These are phyloP conservation scores for Solanum hybrid DNA, from an alignment of 305 asterid genomes.

Conservation along the genomic window DNA sequence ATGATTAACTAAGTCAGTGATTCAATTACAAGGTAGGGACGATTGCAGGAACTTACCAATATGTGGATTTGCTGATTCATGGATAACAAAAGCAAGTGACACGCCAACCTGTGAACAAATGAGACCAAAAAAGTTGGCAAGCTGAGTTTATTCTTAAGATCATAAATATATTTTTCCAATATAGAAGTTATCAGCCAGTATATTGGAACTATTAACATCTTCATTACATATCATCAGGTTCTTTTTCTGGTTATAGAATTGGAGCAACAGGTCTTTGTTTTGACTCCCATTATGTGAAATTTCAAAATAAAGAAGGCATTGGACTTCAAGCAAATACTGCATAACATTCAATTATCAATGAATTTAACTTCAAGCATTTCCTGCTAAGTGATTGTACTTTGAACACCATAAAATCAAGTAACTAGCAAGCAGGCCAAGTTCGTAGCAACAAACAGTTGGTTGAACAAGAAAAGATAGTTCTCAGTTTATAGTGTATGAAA, in stretches of 20 bases:
- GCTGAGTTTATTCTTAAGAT: background rate
- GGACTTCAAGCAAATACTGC: background rate
- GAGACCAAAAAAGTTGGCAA: constrained; percentile 3
- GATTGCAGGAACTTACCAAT: constrained; percentile 48
- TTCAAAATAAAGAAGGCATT: background rate
- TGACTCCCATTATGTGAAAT: background rate
- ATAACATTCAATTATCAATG: background rate
- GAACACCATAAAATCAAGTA: background rate
- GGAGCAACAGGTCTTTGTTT: background rate
- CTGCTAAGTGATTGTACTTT: background rate
- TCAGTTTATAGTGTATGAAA: background rate
- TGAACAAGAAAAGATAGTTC: background rate
- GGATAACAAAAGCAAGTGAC: constrained; percentile 97
- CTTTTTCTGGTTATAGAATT: background rate
- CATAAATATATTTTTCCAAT: background rate
- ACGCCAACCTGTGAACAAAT: constrained; percentile 64
- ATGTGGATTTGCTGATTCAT: constrained; percentile 99
- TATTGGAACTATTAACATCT: background rate
- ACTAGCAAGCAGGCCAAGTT: background rate
- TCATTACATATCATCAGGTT: background rate
- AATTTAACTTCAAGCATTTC: background rate
- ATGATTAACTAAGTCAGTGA: background rate
- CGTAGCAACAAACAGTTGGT: background rate
- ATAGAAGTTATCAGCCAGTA: background rate
- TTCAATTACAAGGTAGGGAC: background rate